A percentile compares a stretch with the other conserved stretches of the same genome.
These are phyloP conservation scores for Xerocomellus dryophilus DNA, from an alignment of 768 basidiomycete species.

Conservation along the genomic window DNA sequence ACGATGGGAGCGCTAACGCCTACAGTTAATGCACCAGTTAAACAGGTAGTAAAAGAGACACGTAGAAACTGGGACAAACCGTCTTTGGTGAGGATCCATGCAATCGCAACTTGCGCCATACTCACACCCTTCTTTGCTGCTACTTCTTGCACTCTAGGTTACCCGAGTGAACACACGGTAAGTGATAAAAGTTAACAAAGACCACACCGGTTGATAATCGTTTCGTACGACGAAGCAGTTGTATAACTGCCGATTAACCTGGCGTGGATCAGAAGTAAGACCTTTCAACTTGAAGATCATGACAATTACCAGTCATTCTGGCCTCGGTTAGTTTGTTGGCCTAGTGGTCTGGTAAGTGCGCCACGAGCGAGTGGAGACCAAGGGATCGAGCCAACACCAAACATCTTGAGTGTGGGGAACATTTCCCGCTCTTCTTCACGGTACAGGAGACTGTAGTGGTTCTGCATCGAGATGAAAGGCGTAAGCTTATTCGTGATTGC, in stretches of 20 bases:
- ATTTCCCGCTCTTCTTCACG: conserved; percentile 61
- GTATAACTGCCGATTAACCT: conserved; percentile 28
- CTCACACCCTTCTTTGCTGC: conserved; percentile 35
- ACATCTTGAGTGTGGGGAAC: conserved; percentile 49
- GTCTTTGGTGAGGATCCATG: conserved; percentile 37
- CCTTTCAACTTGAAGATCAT: background rate
- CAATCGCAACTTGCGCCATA: conserved; percentile 44
- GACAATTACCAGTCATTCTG: conserved; percentile 24
- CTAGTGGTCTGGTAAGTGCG: conserved; percentile 33
- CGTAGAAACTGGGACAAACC: conserved; percentile 13
- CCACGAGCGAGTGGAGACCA: conserved; percentile 45
- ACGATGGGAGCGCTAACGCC: conserved; percentile 44
- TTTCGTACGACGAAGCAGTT: conserved; percentile 24
- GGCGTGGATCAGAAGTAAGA: conserved; percentile 2
- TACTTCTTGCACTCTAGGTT: conserved; percentile 38
- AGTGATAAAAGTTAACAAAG: background rate
- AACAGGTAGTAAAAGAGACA: background rate
- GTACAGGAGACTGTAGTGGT: conserved; percentile 54
- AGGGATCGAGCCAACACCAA: conserved; percentile 45
- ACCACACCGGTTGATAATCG: conserved; percentile 28
- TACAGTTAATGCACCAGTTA: conserved; percentile 2
- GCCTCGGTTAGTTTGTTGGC: conserved; percentile 27
- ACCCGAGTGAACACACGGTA: background rate
- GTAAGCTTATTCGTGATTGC: conserved; percentile 44
- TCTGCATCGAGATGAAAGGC: conserved; percentile 65